These are phyloP conservation scores for Eragrostis nindensis DNA, from an alignment of 176 grass and related monocot genomes.

Conservation along the genomic window DNA sequence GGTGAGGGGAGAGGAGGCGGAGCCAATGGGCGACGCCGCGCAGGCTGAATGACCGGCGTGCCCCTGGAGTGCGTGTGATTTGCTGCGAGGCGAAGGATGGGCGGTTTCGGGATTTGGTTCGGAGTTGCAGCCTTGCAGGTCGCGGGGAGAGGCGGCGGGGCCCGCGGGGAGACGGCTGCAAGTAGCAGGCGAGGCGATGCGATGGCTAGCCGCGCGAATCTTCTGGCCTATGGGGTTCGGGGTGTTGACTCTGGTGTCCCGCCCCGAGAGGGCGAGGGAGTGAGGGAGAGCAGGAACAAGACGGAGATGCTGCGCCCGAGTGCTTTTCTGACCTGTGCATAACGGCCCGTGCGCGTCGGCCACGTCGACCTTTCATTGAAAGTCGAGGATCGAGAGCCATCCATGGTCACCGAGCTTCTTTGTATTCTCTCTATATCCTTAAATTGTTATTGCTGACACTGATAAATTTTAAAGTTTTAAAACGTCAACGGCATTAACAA, in stretches of 20 bases:
- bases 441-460: too few relatives aligned
- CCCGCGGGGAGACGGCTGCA: not conserved
- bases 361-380: not conserved
- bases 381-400: too few relatives aligned
- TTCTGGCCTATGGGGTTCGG: conserved; percentile 1
- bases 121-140: not conserved
- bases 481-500: too few relatives aligned
- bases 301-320: not conserved
- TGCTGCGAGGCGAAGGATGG: not conserved
- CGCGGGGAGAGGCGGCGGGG: too few relatives aligned
- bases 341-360: not conserved
- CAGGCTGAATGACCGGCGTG: conserved; percentile 27
- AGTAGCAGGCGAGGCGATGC: not conserved
- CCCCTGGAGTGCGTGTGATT: not conserved
- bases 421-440: too few relatives aligned
- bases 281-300: not conserved
- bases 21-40: not conserved
- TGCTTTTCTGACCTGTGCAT: not conserved
- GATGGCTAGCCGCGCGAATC: not conserved
- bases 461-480: too few relatives aligned
- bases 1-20: not conserved
- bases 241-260: not conserved
- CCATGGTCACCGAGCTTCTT: too few relatives aligned
- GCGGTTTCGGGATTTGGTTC: not conserved
- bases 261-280: too few relatives aligned